Evolutionary conservation across 495 filamentous ascomycete species (phyloP), one percentile per base, ranked within the genome.

Genomic region (Aspergillus baeticus): DNA sequence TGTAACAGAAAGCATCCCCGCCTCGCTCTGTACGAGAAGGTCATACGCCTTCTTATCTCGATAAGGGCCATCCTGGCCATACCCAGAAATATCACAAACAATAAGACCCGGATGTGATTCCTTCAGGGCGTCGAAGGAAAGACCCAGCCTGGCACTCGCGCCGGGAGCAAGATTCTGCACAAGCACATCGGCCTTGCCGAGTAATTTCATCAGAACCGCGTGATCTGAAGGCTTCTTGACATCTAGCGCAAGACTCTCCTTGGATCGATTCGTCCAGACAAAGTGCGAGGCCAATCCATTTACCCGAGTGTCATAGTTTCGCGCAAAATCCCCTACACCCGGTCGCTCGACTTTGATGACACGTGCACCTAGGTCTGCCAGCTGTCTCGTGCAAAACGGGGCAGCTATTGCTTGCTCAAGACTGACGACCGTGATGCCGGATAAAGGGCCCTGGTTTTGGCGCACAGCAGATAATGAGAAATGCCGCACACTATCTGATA

Each of bases 11-110:
- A 82, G 69, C 69, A 82, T 71, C 1, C 78, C 79, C 0, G 78
- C 72, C 47, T 83, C 79, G 42, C 79, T 74, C 55, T 83, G 80
- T 14, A 82, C 80, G 10, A 83, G 70, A 36, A 81, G 71, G 49
- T 81, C 79, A 57, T 83, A 83, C 7, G 80, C 80, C 56, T 83
- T 83, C 67, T 83, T 81, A 43, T 78, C 66, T 0, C 70, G 66
- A 58, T 82, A 81, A 0, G 77, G 79, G 0, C 78, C 79, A 37
- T 75, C 71, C 26, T 73, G 68, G 0, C 79, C 79, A 56, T 81
- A 81, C 1, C 79, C 79, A 0, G 72, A 76, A 48, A 82, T 81
- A 58, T 82, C 75, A 54, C 79, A 82, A 4, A 81, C 78, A 29
- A 82, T 80, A 22, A 82, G 52, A 14, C 67, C 65, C 1, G 77